Evolutionary conservation across 2,329 filamentous ascomycete genomes (phyloP).

Genomic region (Alternaria solani): DNA sequence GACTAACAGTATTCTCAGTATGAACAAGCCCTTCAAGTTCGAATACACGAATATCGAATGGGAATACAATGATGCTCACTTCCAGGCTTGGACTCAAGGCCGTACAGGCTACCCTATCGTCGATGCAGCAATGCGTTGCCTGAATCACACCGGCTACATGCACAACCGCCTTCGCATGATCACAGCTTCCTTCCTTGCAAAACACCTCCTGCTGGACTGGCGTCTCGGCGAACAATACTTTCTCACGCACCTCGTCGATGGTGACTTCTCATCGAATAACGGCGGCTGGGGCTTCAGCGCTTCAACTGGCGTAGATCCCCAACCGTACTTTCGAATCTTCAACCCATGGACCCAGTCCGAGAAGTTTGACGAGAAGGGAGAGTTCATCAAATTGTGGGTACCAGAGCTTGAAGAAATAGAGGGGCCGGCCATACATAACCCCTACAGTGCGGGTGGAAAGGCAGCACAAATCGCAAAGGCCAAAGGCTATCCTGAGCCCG

Average conservation of each 20-base stretch:
- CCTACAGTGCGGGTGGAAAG: constrained; percentile 69
- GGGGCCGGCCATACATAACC: constrained; percentile 80
- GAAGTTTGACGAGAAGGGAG: constrained; percentile 80
- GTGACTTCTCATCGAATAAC: constrained; percentile 62
- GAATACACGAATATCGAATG: constrained; percentile 84
- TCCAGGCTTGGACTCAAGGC: constrained; percentile 70
- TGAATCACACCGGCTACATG: constrained; percentile 61
- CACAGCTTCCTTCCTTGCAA: constrained; percentile 58
- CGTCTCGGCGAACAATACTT: constrained; percentile 62
- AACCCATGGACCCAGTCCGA: constrained; percentile 86
- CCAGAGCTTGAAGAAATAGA: constrained; percentile 72
- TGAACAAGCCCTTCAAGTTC: constrained; percentile 82
- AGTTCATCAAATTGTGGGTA: constrained; percentile 85
- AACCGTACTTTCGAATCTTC: constrained; percentile 91
- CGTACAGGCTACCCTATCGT: constrained; percentile 58
- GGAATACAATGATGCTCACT: constrained; percentile 66
- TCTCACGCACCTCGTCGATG: constrained; percentile 58
- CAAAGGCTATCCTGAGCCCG: constrained; percentile 75
- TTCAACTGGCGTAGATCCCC: constrained; percentile 78
- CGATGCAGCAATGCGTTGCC: constrained; percentile 62
- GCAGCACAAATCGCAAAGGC: constrained; percentile 66
- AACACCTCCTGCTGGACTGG: constrained; percentile 61
- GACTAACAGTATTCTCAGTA: constrained; percentile 51
- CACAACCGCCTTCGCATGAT: constrained; percentile 63
- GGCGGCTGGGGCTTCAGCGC: constrained; percentile 73